Conservation (phyloP, 2,329 filamentous ascomycete genomes). For the Dactylella cylindrospora region DNA sequence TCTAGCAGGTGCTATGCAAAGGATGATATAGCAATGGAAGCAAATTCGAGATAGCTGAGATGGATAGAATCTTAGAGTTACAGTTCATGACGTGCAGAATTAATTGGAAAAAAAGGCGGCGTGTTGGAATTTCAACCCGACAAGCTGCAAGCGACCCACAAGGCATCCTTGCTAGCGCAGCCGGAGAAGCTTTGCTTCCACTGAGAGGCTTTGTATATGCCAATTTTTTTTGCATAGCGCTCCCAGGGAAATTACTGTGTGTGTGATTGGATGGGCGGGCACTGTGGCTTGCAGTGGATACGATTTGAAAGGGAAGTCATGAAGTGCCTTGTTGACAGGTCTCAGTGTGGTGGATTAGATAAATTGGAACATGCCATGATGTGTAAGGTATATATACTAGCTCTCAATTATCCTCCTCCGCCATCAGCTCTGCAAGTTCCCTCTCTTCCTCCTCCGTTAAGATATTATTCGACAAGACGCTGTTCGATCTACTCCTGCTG, state of each 20-base stretch:
- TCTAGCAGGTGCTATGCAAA: no score
- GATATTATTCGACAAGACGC: conserved; percentile 55
- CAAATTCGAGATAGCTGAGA: no score
- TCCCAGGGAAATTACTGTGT: not conserved
- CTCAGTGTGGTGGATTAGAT: not conserved
- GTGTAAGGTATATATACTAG: not conserved
- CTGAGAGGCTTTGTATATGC: conserved; percentile 68
- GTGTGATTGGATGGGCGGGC: no score
- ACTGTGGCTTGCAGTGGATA: no score
- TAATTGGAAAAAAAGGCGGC: not conserved
- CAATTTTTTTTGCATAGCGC: no score
- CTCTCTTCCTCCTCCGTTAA: conserved; percentile 89
- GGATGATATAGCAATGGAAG: no score
- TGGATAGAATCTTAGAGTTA: not conserved
- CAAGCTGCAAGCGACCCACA: not conserved
- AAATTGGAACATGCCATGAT: not conserved
- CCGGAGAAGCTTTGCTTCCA: conserved; percentile 90
- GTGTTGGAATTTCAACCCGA: conserved; percentile 19
- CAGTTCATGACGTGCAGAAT: conserved; percentile 3
- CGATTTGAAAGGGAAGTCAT: not conserved
- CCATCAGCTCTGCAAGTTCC: conserved; percentile 89
- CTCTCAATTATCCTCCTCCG: conserved; percentile 62
- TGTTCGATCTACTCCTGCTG: conserved; percentile 55
- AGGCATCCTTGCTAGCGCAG: not conserved
- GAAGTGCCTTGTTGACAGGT: not conserved